phyloP scores from a whole-genome alignment of 495 filamentous ascomycete species.

The Chaetomium cochliodes region DNA sequence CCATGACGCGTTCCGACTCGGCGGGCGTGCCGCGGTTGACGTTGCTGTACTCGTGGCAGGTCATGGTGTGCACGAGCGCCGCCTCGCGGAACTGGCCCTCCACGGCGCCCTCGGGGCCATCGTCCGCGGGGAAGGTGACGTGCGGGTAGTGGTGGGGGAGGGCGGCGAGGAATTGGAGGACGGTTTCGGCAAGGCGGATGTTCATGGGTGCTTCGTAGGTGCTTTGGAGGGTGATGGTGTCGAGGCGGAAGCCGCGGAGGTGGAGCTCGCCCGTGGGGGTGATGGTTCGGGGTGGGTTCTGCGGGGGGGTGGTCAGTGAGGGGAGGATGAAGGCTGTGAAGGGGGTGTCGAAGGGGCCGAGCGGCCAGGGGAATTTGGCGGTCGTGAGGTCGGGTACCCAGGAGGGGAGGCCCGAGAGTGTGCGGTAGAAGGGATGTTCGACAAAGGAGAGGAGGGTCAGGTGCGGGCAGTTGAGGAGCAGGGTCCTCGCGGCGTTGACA shows the following conservation, averaged over 20 bases:
- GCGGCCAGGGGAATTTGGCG: conserved; percentile 14
- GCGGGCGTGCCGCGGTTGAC: neutral
- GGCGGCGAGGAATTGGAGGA: conserved; percentile 10
- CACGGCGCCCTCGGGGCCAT: neutral
- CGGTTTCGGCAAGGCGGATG: conserved; percentile 5
- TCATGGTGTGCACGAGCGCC: conserved; percentile 19
- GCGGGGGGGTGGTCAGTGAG: neutral
- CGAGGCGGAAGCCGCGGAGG: conserved; percentile 15
- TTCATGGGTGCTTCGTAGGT: neutral
- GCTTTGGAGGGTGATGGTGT: conserved; percentile 11
- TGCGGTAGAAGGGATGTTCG: conserved; percentile 16
- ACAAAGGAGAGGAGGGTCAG: conserved; percentile 18
- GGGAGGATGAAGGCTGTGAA: conserved; percentile 13
- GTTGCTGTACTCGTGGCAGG: conserved; percentile 13
- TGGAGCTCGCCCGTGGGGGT: neutral
- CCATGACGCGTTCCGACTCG: neutral
- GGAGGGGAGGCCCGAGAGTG: conserved; percentile 10
- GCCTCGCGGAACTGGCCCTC: conserved; percentile 14
- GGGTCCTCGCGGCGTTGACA: conserved; percentile 11
- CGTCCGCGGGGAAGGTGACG: neutral
- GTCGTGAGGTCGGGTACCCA: conserved; percentile 22
- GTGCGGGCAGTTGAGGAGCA: conserved; percentile 14
- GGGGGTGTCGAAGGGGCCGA: conserved; percentile 17
- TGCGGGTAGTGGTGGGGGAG: conserved; percentile 9
- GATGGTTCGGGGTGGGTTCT: neutral